Evolutionary conservation across 2,329 filamentous ascomycete species (phyloP).

Genomic region (Gremmenia infestans): DNA sequence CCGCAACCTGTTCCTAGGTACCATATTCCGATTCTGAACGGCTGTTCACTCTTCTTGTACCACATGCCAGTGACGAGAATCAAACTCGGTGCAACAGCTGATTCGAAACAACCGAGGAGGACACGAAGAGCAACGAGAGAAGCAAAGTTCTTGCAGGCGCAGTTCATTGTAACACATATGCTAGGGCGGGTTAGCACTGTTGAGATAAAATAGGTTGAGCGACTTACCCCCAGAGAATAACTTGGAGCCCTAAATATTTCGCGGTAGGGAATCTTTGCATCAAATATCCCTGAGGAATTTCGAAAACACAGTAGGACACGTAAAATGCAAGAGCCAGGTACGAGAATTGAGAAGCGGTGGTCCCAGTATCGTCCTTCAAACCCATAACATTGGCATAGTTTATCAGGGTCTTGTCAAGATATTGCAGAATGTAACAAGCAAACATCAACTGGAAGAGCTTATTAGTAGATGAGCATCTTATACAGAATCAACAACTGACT

Average conservation of each 20-base stretch:
- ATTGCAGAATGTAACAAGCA: constrained; percentile 53
- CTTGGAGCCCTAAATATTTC: constrained; percentile 45
- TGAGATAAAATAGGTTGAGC: too few species aligned
- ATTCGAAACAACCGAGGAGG: constrained; percentile 48
- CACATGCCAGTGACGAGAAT: constrained; percentile 50
- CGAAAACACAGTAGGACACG: constrained; percentile 37
- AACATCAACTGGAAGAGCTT: constrained; percentile 38
- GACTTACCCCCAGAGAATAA: constrained; percentile 14
- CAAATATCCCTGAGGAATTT: constrained; percentile 36
- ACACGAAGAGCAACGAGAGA: constrained; percentile 44
- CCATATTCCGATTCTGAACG: constrained; percentile 52
- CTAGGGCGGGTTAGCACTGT: neutral
- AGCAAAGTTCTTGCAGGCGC: constrained; percentile 43
- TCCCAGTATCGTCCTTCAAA: constrained; percentile 40
- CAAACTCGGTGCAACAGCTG: constrained; percentile 46
- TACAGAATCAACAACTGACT: constrained; percentile 27
- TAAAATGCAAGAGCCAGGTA: constrained; percentile 44
- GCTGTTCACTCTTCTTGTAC: constrained; percentile 50
- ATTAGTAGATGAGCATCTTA: neutral
- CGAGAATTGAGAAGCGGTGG: constrained; percentile 42
- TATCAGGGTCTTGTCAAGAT: constrained; percentile 55
- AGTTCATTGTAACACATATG: constrained; percentile 41
- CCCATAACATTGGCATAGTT: constrained; percentile 48
- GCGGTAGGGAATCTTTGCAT: constrained; percentile 49
- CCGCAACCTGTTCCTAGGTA: constrained; percentile 49